Conservation (phyloP, 176 grass and related monocot species). For the Eleusine coracana region DNA sequence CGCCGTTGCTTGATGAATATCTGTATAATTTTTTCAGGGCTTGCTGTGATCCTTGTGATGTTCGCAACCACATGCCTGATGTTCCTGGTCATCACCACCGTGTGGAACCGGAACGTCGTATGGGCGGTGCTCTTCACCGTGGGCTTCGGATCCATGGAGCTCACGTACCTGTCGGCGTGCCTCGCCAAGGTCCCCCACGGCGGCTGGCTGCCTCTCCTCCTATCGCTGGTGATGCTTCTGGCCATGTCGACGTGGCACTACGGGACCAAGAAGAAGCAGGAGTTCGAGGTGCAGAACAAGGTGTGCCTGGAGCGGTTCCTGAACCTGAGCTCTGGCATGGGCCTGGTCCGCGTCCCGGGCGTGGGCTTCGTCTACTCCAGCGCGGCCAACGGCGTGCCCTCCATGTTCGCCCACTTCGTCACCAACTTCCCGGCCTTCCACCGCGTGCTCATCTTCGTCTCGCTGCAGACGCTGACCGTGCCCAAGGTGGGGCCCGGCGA, state of each 20-base stretch:
- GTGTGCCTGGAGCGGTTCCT: constrained; percentile 69
- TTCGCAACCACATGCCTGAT: constrained; percentile 87
- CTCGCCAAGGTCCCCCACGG: constrained; percentile 70
- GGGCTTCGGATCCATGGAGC: constrained; percentile 74
- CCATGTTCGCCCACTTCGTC: constrained; percentile 94
- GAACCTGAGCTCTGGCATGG: constrained; percentile 59
- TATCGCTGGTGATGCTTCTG: constrained; percentile 57
- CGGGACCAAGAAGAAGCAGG: constrained; percentile 74
- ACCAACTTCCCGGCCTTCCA: constrained; percentile 97
- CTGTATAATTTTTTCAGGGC: constrained; percentile 40
- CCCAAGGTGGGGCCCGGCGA: constrained; percentile 64
- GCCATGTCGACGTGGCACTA: constrained; percentile 89
- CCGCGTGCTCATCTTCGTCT: constrained; percentile 78
- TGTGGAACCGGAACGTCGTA: constrained; percentile 56
- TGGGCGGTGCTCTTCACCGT: constrained; percentile 62
- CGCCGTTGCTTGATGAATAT: background rate
- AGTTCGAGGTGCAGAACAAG: constrained; percentile 85
- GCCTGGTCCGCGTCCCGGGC: constrained; percentile 71
- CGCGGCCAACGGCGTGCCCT: constrained; percentile 53
- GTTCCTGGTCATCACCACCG: constrained; percentile 79
- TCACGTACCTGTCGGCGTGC: constrained; percentile 71
- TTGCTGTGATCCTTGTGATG: constrained; percentile 84
- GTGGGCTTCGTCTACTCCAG: constrained; percentile 76
- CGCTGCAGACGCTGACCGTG: constrained; percentile 71
- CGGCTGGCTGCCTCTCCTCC: constrained; percentile 77